Conservation (phyloP, 129 eudicot species). For the Helianthus annuus region HanXRQr2.0-SUNRISE NC_035445.2:3524113-3524612, state of each 20-base stretch:
- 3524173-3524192: constrained; percentile 54
- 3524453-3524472: constrained; percentile 20
- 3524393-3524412: constrained; percentile 49
- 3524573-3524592: background rate
- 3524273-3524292: constrained; percentile 53
- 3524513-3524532: background rate
- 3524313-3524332: constrained; percentile 44
- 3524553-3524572: constrained; percentile 19
- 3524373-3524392: constrained; percentile 31
- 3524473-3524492: constrained; percentile 3
- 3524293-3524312: constrained; percentile 50
- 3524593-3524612: background rate
- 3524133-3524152: constrained; percentile 33
- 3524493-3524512: constrained; percentile 21
- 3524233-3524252: constrained; percentile 53
- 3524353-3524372: constrained; percentile 33
- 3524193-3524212: constrained; percentile 29
- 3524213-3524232: constrained; percentile 32
- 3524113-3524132: constrained; percentile 32
- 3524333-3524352: constrained; percentile 43
- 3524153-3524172: constrained; percentile 43
- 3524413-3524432: constrained; percentile 53
- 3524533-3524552: constrained; percentile 16
- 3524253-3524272: constrained; percentile 43
- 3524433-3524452: constrained; percentile 18